Evolutionary conservation across 1,284 basidiomycete genomes (phyloP).

Genomic region (Naganishia liquefaciens): DNA sequence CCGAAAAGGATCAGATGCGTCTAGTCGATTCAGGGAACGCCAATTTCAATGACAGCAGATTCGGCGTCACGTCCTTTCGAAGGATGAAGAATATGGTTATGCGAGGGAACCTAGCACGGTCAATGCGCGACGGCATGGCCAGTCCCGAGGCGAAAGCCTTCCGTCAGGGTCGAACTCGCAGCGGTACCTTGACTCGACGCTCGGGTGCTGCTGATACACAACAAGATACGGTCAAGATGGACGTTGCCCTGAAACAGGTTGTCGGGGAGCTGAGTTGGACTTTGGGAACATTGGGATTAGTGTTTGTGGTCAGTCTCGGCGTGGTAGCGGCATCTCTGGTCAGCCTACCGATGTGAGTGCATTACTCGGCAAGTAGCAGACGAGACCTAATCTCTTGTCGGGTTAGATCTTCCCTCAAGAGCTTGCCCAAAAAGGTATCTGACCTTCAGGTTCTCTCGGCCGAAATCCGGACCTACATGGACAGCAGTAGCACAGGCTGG

Average conservation of each 20-base stretch:
- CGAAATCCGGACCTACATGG: conserved; percentile 54
- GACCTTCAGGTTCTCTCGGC: conserved; percentile 53
- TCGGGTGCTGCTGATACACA: neutral
- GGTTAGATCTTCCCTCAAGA: conserved; percentile 47
- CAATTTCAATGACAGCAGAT: conserved; percentile 1
- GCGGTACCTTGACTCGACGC: conserved; percentile 14
- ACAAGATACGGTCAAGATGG: conserved; percentile 37
- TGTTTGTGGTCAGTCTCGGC: conserved; percentile 48
- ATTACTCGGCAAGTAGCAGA: neutral
- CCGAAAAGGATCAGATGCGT: conserved; percentile 24
- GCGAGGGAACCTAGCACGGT: conserved; percentile 21
- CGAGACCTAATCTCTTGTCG: neutral
- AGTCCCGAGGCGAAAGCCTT: conserved; percentile 27
- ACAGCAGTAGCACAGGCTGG: conserved; percentile 45
- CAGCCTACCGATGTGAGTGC: conserved; percentile 53
- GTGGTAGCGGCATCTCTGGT: conserved; percentile 47
- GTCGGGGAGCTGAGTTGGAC: conserved; percentile 52
- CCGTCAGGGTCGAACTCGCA: conserved; percentile 17
- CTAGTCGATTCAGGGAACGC: neutral
- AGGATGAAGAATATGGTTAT: conserved; percentile 35
- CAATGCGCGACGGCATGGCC: conserved; percentile 26
- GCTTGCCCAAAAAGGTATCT: conserved; percentile 52
- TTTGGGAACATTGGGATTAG: conserved; percentile 44
- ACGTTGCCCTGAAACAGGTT: conserved; percentile 46
- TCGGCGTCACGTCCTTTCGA: conserved; percentile 35